A percentile compares a stretch with the other conserved stretches of the same genome.
These are phyloP conservation scores for Withania somnifera DNA, from an alignment of 305 asterid genomes.

Conservation along the genomic window DNA sequence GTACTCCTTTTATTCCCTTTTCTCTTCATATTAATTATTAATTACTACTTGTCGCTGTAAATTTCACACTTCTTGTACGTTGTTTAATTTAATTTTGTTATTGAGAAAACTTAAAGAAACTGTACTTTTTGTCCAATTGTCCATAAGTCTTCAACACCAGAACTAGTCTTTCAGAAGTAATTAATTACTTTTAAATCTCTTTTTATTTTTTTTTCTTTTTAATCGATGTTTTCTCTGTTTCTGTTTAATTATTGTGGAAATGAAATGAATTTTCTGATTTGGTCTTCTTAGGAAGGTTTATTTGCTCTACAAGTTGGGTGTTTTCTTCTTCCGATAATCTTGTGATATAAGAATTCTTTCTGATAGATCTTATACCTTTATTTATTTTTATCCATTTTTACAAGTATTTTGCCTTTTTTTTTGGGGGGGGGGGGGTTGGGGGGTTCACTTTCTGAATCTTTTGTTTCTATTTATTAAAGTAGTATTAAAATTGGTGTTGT, in stretches of 20 bases:
- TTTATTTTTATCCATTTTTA: not conserved
- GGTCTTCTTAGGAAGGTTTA: not conserved
- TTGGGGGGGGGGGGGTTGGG: too few relatives aligned
- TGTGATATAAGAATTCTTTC: not conserved
- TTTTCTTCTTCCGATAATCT: not conserved
- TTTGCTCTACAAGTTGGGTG: not conserved
- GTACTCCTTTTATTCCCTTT: not conserved
- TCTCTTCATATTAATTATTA: not conserved
- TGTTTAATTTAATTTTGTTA: not conserved
- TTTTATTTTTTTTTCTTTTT: not conserved
- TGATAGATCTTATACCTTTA: not conserved
- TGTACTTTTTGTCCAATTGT: not conserved
- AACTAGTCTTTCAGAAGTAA: not conserved
- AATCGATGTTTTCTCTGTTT: not conserved
- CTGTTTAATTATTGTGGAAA: not conserved
- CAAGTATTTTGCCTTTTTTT: not conserved
- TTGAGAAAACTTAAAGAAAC: not conserved
- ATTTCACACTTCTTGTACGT: not conserved
- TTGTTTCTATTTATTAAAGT: not conserved
- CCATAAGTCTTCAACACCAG: not conserved
- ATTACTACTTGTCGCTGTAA: not conserved
- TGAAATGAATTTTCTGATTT: not conserved
- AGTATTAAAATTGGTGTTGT: not conserved
- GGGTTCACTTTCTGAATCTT: not conserved
- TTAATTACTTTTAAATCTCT: not conserved